Evolutionary conservation across 768 basidiomycete species (phyloP), one percentile per base, ranked within the genome.

Genomic region (Tricholoma matsutake): DNA sequence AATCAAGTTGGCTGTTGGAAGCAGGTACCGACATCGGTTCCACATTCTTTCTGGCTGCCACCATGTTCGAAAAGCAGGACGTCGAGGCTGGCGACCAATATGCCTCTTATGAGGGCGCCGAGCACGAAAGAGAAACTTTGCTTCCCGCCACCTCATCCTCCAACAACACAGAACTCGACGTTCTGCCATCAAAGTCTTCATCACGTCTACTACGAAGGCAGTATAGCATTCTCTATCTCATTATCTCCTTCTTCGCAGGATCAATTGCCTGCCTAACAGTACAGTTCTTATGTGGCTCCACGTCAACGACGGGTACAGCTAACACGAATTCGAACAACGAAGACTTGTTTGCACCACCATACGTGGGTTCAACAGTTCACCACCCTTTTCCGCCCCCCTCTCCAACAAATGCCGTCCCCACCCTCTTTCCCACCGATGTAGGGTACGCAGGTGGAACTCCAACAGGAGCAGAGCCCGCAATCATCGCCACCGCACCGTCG

Each of bases 371-470:
- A 0, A 88, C 89, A 2, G 79, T 82, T 61, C 79, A 82, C 4
- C 84, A 92, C 71, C 70, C 83, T 20, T 92, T 83, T 71, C 92
- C 92, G 8, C 92, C 92, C 0, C 64, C 83, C 0, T 81, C 82
- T 6, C 90, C 92, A 0, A 92, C 90, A 16, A 94, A 94, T 65
- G 79, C 76, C 7, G 81, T 81, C 64, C 88, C 92, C 0, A 83
- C 87, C 0, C 65, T 89, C 28, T 94, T 94, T 71, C 92, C 92
- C 4, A 82, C 89, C 31, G 66, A 85, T 65, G 86, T 94, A 3
- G 92, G 92, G 37, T 86, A 92, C 69, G 78, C 87, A 2, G 92
- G 92, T 14, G 80, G 77, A 22, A 94, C 91, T 1, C 88, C 90
- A 0, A 94, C 91, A 0, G 91, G 91, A 16, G 91, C 87, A 7